These are phyloP conservation scores for Pugionium dolabratum DNA, from an alignment of 345 rosid species.

Conservation along the genomic window DNA sequence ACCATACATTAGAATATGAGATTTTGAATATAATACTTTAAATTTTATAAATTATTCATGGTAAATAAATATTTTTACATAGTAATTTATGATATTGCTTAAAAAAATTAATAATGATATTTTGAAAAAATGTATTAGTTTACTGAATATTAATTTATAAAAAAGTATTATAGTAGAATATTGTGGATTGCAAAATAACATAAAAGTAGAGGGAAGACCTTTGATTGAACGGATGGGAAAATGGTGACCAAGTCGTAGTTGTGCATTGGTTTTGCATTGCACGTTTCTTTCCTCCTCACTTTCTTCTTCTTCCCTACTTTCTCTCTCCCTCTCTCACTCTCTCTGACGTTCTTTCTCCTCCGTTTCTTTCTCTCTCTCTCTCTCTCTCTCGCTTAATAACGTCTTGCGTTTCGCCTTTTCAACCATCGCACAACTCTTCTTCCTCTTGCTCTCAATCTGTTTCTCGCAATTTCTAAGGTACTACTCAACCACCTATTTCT, in stretches of 20 bases:
- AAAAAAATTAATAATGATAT: too few species aligned
- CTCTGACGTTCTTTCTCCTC: slow-evolving; percentile 18
- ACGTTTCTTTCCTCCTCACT: slow-evolving; percentile 33
- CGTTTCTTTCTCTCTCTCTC: slow-evolving; percentile 18
- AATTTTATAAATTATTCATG: too few species aligned
- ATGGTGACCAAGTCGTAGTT: slow-evolving; percentile 35
- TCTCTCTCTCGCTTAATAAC: slow-evolving; percentile 19
- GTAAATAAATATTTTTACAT: too few species aligned
- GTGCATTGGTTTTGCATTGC: slow-evolving; percentile 41
- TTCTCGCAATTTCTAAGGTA: slow-evolving; percentile 32
- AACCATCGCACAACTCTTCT: slow-evolving; percentile 23
- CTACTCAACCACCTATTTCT: neutral
- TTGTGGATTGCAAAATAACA: too few species aligned
- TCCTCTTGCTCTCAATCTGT: slow-evolving; percentile 7
- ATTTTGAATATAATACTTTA: too few species aligned
- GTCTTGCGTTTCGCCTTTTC: slow-evolving; percentile 13
- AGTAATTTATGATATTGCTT: too few species aligned
- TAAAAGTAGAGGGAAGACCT: neutral
- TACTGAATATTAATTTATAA: too few species aligned
- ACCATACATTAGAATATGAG: too few species aligned
- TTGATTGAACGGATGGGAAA: slow-evolving; percentile 10
- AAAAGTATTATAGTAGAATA: too few species aligned
- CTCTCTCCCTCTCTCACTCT: slow-evolving; percentile 23
- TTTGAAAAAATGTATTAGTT: too few species aligned
- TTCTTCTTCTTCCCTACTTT: slow-evolving; percentile 31